Conservation (phyloP, 768 basidiomycete genomes). For the Suillus subaureus region DNA sequence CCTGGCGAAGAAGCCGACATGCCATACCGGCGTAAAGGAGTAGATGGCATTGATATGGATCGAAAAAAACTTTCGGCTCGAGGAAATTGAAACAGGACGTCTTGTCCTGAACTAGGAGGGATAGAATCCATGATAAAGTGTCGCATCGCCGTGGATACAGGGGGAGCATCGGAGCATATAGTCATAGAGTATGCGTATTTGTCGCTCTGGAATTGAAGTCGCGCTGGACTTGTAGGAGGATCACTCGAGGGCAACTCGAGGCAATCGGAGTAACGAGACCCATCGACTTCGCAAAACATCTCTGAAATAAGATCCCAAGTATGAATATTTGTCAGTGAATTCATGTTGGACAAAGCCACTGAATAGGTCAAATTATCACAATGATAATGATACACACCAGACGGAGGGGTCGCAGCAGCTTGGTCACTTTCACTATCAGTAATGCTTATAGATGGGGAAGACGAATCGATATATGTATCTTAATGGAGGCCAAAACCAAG, state of each 20-base stretch:
- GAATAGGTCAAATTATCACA: not conserved
- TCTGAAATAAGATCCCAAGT: not conserved
- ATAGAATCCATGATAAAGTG: too few species aligned
- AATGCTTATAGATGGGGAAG: not conserved
- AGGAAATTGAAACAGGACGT: not conserved
- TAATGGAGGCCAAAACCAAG: not conserved
- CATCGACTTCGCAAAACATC: not conserved
- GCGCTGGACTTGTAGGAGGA: not conserved
- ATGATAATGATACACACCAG: not conserved
- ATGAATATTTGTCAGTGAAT: not conserved
- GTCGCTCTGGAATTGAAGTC: not conserved
- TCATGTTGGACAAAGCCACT: not conserved
- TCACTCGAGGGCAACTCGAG: not conserved
- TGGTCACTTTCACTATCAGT: not conserved
- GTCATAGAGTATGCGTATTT: not conserved
- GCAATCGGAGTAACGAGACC: not conserved
- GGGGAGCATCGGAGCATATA: not conserved
- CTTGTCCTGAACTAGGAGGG: not conserved
- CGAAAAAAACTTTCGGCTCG: not conserved
- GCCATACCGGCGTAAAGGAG: slow-evolving; percentile 12
- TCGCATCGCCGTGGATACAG: not conserved
- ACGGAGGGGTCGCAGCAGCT: not conserved
- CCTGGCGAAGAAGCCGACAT: not conserved
- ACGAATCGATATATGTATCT: not conserved
- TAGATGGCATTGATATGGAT: slow-evolving; percentile 10